Percentiles rank a stretch among this genome's conserved stretches.
phyloP scores from a whole-genome alignment of 192 early-diverging fungal species.

The Polychytrium aggregatum region DNA sequence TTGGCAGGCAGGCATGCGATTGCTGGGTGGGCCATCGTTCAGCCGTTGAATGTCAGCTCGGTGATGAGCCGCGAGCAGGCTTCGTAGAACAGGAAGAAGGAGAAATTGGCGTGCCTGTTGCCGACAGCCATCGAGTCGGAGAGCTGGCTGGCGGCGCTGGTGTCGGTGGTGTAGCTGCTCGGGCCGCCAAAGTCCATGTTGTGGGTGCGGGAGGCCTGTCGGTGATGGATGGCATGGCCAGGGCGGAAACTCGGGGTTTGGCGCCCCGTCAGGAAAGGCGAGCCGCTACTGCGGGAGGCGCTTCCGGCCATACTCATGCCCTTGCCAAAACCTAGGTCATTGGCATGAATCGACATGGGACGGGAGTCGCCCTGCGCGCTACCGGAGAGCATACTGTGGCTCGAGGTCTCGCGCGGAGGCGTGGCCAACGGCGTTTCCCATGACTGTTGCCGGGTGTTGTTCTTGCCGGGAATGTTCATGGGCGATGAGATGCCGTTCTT shows the following conservation, averaged over 20 bases:
- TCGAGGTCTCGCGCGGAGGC: too few species aligned
- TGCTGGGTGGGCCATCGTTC: too few species aligned
- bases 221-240: not conserved
- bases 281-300: not conserved
- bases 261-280: not conserved
- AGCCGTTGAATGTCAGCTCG: slow-evolving; percentile 73
- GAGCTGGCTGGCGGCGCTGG: not conserved
- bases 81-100: slow-evolving; percentile 87
- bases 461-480: not conserved
- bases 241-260: not conserved
- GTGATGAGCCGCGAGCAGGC: slow-evolving; percentile 90
- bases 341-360: not conserved
- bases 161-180: not conserved
- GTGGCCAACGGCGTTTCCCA: too few species aligned
- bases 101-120: slow-evolving; percentile 24
- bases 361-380: not conserved
- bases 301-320: not conserved
- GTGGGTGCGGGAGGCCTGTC: not conserved
- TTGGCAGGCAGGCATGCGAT: too few species aligned
- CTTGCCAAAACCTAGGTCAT: not conserved
- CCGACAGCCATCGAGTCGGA: not conserved
- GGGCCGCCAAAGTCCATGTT: not conserved
- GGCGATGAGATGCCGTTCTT: slow-evolving; percentile 13
- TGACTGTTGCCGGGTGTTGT: too few species aligned
- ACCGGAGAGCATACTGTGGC: too few species aligned